These are phyloP conservation scores for Neckera pumila DNA, from an alignment of 225 moss, liverwort and hornwort species.

Conservation along the genomic window DNA sequence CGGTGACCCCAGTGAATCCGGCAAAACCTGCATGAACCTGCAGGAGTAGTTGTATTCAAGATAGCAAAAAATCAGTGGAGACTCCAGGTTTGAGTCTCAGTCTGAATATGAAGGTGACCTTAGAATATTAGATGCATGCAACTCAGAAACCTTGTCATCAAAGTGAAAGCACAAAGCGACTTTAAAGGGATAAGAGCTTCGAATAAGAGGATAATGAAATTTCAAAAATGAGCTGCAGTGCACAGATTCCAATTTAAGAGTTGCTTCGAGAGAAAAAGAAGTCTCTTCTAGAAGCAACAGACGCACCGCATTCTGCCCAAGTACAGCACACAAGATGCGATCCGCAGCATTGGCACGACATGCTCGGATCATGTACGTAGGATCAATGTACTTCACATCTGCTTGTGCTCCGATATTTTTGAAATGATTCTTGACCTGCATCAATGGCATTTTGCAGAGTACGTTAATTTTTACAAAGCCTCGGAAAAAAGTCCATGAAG, in stretches of 20 bases:
- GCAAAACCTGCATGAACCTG: slow-evolving; percentile 79
- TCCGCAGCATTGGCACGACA: slow-evolving; percentile 93
- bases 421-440: slow-evolving; percentile 60
- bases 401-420: slow-evolving; percentile 38
- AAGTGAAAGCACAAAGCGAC: not conserved
- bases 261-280: not conserved
- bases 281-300: not conserved
- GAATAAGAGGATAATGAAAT: not conserved
- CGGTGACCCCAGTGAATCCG: slow-evolving; percentile 82
- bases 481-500: not conserved
- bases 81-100: not conserved
- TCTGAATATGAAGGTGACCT: not conserved
- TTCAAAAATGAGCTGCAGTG: not conserved
- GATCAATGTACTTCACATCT: slow-evolving; percentile 95
- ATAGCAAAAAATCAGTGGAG: not conserved
- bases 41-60: not conserved
- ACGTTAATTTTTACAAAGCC: not conserved
- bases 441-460: not conserved
- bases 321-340: slow-evolving; percentile 85
- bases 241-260: not conserved
- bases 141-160: not conserved
- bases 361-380: slow-evolving; percentile 97
- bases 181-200: not conserved
- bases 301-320: slow-evolving; percentile 87
- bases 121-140: not conserved